Conservation (phyloP, 768 basidiomycete species). For the Lactarius hatsudake region DNA sequence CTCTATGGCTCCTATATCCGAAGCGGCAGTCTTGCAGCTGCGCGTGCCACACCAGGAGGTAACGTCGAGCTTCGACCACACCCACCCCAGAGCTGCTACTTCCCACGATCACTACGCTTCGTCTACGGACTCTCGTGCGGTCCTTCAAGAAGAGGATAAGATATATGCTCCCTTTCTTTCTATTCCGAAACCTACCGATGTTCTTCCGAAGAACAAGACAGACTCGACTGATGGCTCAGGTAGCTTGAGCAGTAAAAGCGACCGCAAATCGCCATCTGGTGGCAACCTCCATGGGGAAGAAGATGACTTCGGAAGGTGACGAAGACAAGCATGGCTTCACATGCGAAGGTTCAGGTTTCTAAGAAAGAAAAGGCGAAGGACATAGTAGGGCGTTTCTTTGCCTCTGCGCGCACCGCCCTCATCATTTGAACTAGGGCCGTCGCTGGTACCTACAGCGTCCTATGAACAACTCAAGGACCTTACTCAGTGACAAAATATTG, state of each 20-base stretch:
- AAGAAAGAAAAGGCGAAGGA: constrained; percentile 16
- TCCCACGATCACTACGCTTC: background rate
- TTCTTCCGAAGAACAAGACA: background rate
- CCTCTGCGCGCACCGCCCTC: background rate
- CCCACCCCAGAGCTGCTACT: background rate
- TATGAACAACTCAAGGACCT: constrained; percentile 25
- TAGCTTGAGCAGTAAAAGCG: constrained; percentile 3
- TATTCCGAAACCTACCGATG: constrained; percentile 1
- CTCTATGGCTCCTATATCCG: constrained; percentile 38
- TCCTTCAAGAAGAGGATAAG: background rate
- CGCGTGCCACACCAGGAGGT: constrained; percentile 8
- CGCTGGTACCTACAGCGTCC: constrained; percentile 27
- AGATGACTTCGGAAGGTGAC: background rate
- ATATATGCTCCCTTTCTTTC: constrained; percentile 16
- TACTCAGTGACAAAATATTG: constrained; percentile 22
- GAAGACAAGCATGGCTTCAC: background rate
- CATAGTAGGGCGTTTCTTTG: constrained; percentile 7
- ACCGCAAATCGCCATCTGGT: background rate
- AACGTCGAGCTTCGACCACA: background rate
- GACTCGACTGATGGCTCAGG: background rate
- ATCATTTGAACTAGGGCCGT: constrained; percentile 21
- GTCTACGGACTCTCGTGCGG: background rate
- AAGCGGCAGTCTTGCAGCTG: constrained; percentile 40
- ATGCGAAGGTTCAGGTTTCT: background rate
- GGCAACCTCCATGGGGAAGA: background rate